Evolutionary conservation across 83 land plant genomes (phyloP).

Genomic region (Picea mariana): DNA sequence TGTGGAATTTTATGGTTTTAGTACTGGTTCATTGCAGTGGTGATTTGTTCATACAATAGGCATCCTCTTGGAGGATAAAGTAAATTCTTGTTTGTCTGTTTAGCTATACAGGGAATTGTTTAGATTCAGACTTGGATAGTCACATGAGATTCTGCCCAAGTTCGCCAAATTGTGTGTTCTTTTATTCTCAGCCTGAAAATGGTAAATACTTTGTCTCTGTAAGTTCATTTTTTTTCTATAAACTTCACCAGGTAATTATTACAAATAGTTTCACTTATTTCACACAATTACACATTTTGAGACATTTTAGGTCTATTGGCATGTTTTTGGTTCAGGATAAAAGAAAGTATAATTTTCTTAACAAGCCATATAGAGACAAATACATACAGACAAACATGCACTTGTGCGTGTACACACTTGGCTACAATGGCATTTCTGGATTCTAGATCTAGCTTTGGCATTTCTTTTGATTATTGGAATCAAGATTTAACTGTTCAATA

Average conservation of each 20-base stretch:
- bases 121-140: slow-evolving; percentile 12
- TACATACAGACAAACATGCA: not conserved
- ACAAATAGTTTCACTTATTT: not conserved
- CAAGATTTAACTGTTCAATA: too few species aligned
- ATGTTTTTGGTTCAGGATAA: not conserved
- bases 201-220: not conserved
- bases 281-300: not conserved
- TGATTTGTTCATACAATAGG: not conserved
- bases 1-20: not conserved
- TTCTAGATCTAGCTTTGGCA: not conserved
- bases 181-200: slow-evolving; percentile 14
- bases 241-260: not conserved
- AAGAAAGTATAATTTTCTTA: not conserved
- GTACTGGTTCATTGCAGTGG: not conserved
- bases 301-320: not conserved
- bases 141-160: slow-evolving; percentile 1
- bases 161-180: slow-evolving; percentile 14
- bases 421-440: not conserved
- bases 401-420: not conserved
- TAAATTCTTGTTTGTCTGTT: not conserved
- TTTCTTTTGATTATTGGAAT: not conserved
- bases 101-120: slow-evolving; percentile 17
- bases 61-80: not conserved
- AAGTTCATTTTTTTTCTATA: not conserved
- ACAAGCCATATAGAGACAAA: not conserved